Base-by-base conservation (phyloP, 2,329 filamentous ascomycete genomes). In the Fusarium papillatum region DNA sequence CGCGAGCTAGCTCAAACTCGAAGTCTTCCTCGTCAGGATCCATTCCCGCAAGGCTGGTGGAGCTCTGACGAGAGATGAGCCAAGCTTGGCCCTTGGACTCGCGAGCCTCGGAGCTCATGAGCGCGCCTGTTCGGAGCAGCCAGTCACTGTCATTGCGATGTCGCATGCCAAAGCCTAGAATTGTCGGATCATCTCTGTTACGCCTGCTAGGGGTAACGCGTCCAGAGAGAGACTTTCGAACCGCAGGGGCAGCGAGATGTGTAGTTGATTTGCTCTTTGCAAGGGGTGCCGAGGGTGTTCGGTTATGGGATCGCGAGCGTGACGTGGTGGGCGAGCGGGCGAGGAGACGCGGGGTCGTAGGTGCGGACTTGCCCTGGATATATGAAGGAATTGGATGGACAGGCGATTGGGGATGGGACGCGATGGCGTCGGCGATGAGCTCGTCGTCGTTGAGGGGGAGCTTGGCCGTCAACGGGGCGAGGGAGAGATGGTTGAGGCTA, bases 41-140 rank as follows among this genome's bases (percentile, higher is more conserved):
- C 79, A 88, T 82, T 29, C 86, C 89, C 1, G 87, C 84, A 22
- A 93, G 86, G 79, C 89, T 92, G 11, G 91, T 93, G 2, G 91
- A 93, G 80, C 91, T 93, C 66, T 89, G 90, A 59, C 91, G 87
- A 29, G 91, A 90, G n/a, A 90, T 86, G 24, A 94, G 88, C 93
- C 93, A 94, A 17, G 89, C 85, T 82, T 94, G 92, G 17, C 93
- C 93, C 82, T 94, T 94, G 78, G 86, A 92, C 80, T 94, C 92
- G 68, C 92, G 86, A 22, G 91, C 87, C 80, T 92, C 90, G 64
- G 88, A 88, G 68, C 89, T 89, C 76, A 94, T 89, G 59, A 92
- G 80, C 9, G 91, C 91, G 59, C 92, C 92, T 1, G 91, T 89
- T 36, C 92, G 88, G 29, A 93, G 85, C 57, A 94, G 84, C 92